phyloP scores from a whole-genome alignment of 805 yeast species.

The Tetrapisispora phaffii region DNA sequence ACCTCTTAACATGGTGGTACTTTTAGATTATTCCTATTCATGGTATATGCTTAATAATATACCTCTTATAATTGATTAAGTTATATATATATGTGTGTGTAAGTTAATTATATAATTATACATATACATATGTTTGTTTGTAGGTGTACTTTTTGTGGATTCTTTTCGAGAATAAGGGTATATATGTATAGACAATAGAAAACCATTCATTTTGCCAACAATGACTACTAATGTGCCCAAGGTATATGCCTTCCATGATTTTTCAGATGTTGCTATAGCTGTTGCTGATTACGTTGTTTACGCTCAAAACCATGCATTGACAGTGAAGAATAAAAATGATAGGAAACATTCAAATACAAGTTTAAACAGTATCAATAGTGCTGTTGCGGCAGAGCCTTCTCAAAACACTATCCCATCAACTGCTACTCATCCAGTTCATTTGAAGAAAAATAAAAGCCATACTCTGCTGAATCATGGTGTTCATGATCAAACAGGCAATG shows the following conservation, averaged over 20 bases:
- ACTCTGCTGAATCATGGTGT: not conserved
- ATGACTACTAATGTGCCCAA: conserved; percentile 94
- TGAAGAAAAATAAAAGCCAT: not conserved
- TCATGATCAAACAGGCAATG: not conserved
- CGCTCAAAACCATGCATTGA: conserved; percentile 59
- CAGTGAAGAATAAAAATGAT: conserved; percentile 11
- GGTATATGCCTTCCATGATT: conserved; percentile 85
- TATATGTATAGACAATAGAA: no score
- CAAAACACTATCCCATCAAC: conserved; percentile 3
- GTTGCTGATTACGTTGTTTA: conserved; percentile 90
- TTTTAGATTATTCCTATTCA: no score
- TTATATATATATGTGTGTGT: no score
- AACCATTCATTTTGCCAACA: not conserved
- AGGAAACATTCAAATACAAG: conserved; percentile 17
- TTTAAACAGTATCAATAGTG: conserved; percentile 6
- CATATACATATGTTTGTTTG: no score
- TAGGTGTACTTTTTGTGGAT: not conserved
- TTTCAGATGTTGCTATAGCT: conserved; percentile 87
- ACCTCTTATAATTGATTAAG: no score
- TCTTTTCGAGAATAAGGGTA: no score
- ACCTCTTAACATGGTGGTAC: no score
- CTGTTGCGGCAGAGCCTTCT: conserved; percentile 2
- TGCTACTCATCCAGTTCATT: not conserved
- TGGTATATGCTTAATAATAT: no score
- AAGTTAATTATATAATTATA: no score